Conservation (phyloP, 2,329 filamentous ascomycete genomes). For the Apiospora hydei region DNA sequence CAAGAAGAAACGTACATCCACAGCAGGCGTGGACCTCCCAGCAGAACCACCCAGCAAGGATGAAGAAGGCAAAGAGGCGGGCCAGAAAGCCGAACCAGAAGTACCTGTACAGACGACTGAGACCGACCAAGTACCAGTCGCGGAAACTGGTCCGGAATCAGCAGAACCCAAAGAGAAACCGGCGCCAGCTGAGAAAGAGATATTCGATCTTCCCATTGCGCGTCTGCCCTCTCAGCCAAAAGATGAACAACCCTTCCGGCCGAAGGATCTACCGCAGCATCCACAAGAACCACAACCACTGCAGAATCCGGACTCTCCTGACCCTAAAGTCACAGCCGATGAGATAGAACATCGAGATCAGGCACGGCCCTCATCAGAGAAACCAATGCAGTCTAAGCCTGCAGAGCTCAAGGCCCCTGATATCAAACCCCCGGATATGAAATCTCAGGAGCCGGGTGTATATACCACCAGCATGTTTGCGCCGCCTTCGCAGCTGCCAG, state of each 20-base stretch:
- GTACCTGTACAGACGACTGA: not conserved
- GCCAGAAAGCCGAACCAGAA: not conserved
- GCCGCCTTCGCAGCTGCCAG: constrained; percentile 36
- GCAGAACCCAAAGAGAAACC: not conserved
- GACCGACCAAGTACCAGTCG: not conserved
- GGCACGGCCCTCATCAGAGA: not conserved
- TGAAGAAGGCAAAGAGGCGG: constrained; percentile 7
- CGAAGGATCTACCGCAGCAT: not conserved
- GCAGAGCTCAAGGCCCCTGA: constrained; percentile 31
- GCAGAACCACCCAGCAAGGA: constrained; percentile 11
- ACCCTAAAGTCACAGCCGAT: not conserved
- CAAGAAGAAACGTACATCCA: constrained; percentile 58
- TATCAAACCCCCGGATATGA: constrained; percentile 36
- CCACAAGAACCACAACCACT: not conserved
- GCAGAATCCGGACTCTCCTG: not conserved
- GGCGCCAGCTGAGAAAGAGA: not conserved
- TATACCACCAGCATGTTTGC: constrained; percentile 46
- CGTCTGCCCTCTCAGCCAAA: not conserved
- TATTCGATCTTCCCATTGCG: not conserved
- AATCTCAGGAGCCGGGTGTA: constrained; percentile 38
- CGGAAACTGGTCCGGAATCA: not conserved
- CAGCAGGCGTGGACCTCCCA: constrained; percentile 31
- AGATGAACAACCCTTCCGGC: not conserved
- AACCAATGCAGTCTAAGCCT: constrained; percentile 20
- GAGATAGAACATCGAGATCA: not conserved